Conservation (phyloP, 2,329 filamentous ascomycete genomes). For the Trichophyton mentagrophytes region DNA sequence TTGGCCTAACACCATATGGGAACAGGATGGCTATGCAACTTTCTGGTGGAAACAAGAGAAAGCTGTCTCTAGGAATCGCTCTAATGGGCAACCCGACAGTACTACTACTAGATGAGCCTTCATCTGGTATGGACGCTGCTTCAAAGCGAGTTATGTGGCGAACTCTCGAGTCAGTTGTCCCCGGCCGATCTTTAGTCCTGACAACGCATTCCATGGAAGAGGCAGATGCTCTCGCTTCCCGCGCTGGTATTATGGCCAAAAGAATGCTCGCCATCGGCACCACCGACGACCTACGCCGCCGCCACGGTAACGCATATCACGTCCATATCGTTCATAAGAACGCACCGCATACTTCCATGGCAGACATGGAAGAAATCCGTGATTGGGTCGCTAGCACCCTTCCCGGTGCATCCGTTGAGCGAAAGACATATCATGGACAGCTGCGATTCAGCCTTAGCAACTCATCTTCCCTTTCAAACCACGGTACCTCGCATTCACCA, state of each 20-base stretch:
- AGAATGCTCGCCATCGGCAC: slow-evolving; percentile 77
- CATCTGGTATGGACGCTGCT: slow-evolving; percentile 76
- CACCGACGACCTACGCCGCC: slow-evolving; percentile 55
- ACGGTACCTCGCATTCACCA: slow-evolving; percentile 6
- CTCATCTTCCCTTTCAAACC: not conserved
- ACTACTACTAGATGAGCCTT: slow-evolving; percentile 78
- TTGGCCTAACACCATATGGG: slow-evolving; percentile 59
- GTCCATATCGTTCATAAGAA: slow-evolving; percentile 66
- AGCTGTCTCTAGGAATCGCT: slow-evolving; percentile 76
- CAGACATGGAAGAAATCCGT: slow-evolving; percentile 55
- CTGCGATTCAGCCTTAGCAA: slow-evolving; percentile 64
- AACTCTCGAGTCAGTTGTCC: slow-evolving; percentile 59
- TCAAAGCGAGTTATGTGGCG: slow-evolving; percentile 90
- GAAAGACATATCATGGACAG: slow-evolving; percentile 71
- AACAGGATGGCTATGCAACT: slow-evolving; percentile 65
- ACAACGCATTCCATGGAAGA: slow-evolving; percentile 96
- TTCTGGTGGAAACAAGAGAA: slow-evolving; percentile 87
- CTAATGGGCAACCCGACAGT: slow-evolving; percentile 86
- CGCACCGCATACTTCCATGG: slow-evolving; percentile 58
- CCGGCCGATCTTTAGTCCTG: slow-evolving; percentile 68
- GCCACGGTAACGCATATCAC: slow-evolving; percentile 66
- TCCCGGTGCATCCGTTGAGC: slow-evolving; percentile 54
- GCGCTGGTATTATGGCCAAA: slow-evolving; percentile 74
- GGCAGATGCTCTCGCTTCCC: slow-evolving; percentile 71
- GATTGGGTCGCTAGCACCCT: slow-evolving; percentile 53